phyloP scores from a whole-genome alignment of 2,329 filamentous ascomycete species.

The Monosporascus ibericus region DNA sequence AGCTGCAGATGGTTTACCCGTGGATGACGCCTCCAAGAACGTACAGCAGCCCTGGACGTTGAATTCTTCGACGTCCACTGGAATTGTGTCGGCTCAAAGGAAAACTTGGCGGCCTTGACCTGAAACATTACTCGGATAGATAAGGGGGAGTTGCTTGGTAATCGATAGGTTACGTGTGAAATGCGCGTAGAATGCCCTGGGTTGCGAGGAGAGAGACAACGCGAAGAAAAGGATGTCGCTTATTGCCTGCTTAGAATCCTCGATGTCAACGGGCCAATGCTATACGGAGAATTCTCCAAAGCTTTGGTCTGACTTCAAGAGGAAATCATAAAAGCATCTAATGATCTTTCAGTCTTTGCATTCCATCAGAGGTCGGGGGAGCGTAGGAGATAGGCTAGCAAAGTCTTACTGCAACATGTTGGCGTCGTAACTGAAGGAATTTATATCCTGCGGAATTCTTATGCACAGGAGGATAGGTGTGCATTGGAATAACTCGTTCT shows the following conservation, averaged over 20 bases:
- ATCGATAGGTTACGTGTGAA: not conserved
- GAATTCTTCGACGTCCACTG: not conserved
- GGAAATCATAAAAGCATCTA: slow-evolving; percentile 3
- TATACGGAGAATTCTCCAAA: slow-evolving; percentile 5
- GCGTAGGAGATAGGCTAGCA: too few relatives aligned
- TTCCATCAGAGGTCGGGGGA: not conserved
- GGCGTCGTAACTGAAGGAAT: too few relatives aligned
- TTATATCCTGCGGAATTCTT: too few relatives aligned
- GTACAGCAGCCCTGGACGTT: not conserved
- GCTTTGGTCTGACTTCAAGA: slow-evolving; percentile 3
- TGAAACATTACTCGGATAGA: not conserved
- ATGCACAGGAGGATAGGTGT: too few relatives aligned
- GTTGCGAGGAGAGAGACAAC: slow-evolving; percentile 2
- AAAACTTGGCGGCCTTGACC: not conserved
- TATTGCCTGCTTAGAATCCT: slow-evolving; percentile 6
- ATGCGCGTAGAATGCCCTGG: slow-evolving; percentile 3
- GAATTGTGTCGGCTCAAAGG: not conserved
- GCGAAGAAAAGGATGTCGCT: slow-evolving; percentile 2
- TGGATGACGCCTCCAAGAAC: not conserved
- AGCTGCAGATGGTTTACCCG: not conserved
- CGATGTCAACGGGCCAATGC: slow-evolving; percentile 6
- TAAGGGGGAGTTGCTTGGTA: not conserved
- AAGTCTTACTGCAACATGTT: too few relatives aligned
- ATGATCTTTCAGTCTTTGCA: slow-evolving; percentile 3
- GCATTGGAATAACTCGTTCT: too few relatives aligned